Base-by-base conservation (phyloP, 371 early-diverging fungal species). In the Rhizopus arrhizus region DNA sequence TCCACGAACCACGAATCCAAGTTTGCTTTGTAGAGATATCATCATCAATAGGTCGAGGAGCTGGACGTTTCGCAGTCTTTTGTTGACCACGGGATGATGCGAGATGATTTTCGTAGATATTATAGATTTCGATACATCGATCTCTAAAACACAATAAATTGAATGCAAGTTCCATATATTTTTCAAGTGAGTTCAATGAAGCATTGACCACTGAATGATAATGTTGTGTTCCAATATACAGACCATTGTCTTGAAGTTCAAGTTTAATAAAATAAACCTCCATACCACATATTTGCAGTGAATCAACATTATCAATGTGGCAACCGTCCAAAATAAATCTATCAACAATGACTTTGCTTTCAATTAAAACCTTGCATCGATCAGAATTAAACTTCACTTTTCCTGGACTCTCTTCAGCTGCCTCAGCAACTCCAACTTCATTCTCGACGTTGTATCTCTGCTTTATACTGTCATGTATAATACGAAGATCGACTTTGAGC, bases 1-100 rank as follows among this genome's bases (percentile, higher is more conserved):
- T 64, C 55, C 59, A 58, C 12, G 49, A 35, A 58, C 55, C 64
- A 42, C 64, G 33, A 48, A 58, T 64, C 35, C 49, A 58, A 48
- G 42, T 53, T 64, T 64, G 58, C 45, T 64, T 54, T 40, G 47
- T 54, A 49, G 55, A 42, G 4, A 64, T 12, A 8, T 54, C 55
- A 48, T 47, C 55, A 38, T 58, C 15, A 32, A 51, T 54, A 12
- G 29, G 40, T 42, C 35, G 53, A 47, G 52, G 29, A 34, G 53
- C 47, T 13, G 41, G 46, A 38, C 42, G 29, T 52, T 64, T 62
- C 1, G 42, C 34, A 7, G 63, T 53, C 36, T 53, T 58, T 48
- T 57, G 52, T 47, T 54, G 55, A 16, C 29, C 34, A 16, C 46
- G 58, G 53, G 41, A 22, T 33, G 54, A 54, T 53, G 35, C 7